Evolutionary conservation across 1,139 yeast genomes (phyloP), one percentile per base, ranked within the genome.

Genomic region (Blastobotrys serpentis): DNA sequence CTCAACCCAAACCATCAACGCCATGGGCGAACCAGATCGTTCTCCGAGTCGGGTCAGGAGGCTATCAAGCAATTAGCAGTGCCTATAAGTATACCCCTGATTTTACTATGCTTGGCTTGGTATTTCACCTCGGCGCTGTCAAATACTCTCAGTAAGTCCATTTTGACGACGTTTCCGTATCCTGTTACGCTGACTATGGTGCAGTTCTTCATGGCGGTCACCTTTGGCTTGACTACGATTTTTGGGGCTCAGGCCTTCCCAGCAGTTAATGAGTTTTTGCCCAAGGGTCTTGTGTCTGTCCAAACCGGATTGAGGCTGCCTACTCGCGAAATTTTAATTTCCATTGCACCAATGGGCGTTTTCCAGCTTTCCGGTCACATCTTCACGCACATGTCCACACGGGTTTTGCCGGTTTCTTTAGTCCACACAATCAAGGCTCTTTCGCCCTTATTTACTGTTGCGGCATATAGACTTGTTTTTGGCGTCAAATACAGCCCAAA

Each of bases 291-390:
- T 34, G 61, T 58, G 38, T 51, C 57, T 49, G 70, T 50, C 46
- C 25, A 19, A 11, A 63, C 47, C 36, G 67, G 61, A 53, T 69
- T 57, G 71, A 80, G 63, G 52, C 79, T 36, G 21, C 76, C 94
- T 7, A 74, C 81, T 2, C 53, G 60, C 39, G 74, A 78, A 46
- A 74, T 86, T 36, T 63, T 88, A 17, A 64, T 72, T 48, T 81
- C 92, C 29, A 86, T 95, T 0, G 77, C 87, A 23, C 97, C 97
- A 18, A 86, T 90, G 96, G 98, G 97, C 2, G 71, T 82, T 51
- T 90, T 90, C 68, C 98, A 90, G 70, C 85, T 90, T 55, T 72
- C 83, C 25, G 98, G 98, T 16, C 98, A 90, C 66, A 79, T 89
- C 52, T 80, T 95, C 10, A 81, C 95, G 4, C 96, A 89, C 65